Evolutionary conservation across 352 stramenopile genomes (phyloP).

Genomic region (Phytophthora chlamydospora): DNA sequence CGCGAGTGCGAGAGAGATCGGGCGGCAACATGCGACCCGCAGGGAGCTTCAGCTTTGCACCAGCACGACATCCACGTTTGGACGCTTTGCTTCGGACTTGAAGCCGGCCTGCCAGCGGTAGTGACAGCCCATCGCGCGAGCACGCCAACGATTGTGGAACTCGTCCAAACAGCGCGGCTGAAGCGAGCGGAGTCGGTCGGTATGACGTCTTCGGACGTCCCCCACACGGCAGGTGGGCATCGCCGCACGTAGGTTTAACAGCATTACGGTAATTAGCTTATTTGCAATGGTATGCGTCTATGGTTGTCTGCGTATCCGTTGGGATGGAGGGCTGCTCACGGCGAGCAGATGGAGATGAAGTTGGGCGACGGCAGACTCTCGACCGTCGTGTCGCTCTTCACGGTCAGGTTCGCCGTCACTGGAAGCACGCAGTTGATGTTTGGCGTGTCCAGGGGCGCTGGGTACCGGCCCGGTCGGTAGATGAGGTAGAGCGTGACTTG

Average conservation of each 20-base stretch:
- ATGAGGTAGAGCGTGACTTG: slow-evolving; percentile 35
- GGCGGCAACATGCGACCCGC: neutral
- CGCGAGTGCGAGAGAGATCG: slow-evolving; percentile 3
- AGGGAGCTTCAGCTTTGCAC: slow-evolving; percentile 28
- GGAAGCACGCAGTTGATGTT: slow-evolving; percentile 20
- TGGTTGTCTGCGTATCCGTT: slow-evolving; percentile 3
- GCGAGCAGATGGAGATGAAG: slow-evolving; percentile 24
- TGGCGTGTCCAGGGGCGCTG: neutral
- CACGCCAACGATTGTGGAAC: slow-evolving; percentile 18
- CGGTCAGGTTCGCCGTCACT: slow-evolving; percentile 2
- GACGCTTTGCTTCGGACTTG: slow-evolving; percentile 6
- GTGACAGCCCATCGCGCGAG: slow-evolving; percentile 12
- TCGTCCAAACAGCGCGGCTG: slow-evolving; percentile 16
- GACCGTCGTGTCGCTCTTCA: slow-evolving; percentile 24
- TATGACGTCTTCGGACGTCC: neutral
- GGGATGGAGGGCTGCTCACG: slow-evolving; percentile 4
- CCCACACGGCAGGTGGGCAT: neutral
- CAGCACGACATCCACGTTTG: neutral
- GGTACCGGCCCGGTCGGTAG: slow-evolving; percentile 28
- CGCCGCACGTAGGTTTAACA: neutral
- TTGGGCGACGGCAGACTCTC: slow-evolving; percentile 25
- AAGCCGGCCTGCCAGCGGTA: neutral
- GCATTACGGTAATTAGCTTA: slow-evolving; percentile 5
- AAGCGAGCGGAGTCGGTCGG: slow-evolving; percentile 6
- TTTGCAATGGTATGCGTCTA: slow-evolving; percentile 7